Evolutionary conservation across 164 flowering plant species (phyloP), one percentile per base, ranked within the genome.

Genomic region (Magnolia officinalis): DNA sequence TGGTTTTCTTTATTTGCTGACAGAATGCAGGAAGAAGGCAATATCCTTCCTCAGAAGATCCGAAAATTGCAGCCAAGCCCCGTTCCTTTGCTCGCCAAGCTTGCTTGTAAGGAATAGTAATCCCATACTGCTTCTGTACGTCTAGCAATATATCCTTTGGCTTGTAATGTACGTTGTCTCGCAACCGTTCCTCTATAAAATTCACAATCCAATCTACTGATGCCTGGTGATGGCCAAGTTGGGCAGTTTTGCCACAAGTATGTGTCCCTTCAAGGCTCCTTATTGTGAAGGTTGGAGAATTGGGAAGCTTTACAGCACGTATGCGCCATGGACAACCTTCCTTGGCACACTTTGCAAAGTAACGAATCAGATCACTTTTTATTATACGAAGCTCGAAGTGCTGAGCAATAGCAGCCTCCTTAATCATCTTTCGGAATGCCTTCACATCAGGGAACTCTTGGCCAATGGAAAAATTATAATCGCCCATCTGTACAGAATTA

Each of bases 241-340:
- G 92, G 8, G 92, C 91, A 82, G 79, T 91, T 76, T 78, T 81
- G 8, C 90, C 98, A 85, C 98, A 94, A 6, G 94, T 94, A 76
- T 94, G 98, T 14, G 87, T 82, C n/a, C 88, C 90, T 75, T 88
- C 90, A 74, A 94, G 87, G 79, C 92, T 94, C 83, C 94, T 86
- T 80, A 94, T 89, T 1, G 84, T 77, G 71, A 94, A 94, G 23
- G 90, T 94, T 24, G 92, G 85, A 23, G 82, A 84, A 82, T 85
- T 83, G 19, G 96, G 92, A 76, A 92, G 89, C 86, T 94, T 94
- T 1, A 85, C 94, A 0, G 95, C 96, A 77, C 92, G 98, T 58
- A 94, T 89, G 23, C 89, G 90, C 98, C 98, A 94, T 29, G 98
- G 98, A 82, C 98, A 94, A 21, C 90, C 92, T 63, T 94, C 97